These are phyloP conservation scores for Stephanodiscus minutulus DNA, from an alignment of 108 stramenopile species.

Conservation along the genomic window DNA sequence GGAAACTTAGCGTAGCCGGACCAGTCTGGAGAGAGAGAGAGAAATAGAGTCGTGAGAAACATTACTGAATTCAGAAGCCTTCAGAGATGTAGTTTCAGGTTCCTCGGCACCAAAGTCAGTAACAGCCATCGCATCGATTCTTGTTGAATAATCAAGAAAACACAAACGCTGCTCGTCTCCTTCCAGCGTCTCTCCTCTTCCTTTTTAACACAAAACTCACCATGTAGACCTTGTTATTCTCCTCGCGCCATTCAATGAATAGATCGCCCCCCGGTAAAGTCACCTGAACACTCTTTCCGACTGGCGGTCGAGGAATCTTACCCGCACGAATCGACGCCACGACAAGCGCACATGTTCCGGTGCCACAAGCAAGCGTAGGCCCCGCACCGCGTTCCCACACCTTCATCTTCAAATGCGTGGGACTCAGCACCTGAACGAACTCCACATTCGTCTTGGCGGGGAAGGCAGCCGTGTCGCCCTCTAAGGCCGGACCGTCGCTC, in stretches of 20 bases:
- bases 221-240: conserved; percentile 93
- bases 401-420: conserved; percentile 92
- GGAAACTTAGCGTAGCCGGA: conserved; percentile 38
- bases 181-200: too few species aligned
- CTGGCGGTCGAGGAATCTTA: conserved; percentile 74
- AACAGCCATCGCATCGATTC: too few species aligned
- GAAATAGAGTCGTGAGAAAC: background rate
- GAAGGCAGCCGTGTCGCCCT: conserved; percentile 78
- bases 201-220: background rate
- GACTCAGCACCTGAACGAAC: conserved; percentile 91
- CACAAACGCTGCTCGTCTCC: too few species aligned
- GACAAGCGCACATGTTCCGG: conserved; percentile 94
- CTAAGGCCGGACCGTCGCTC: conserved; percentile 88
- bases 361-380: conserved; percentile 96
- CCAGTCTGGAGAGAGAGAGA: conserved; percentile 13
- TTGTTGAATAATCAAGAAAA: too few species aligned
- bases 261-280: conserved; percentile 92
- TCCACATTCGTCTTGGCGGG: conserved; percentile 97
- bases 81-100: background rate
- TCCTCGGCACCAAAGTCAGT: background rate
- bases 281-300: conserved; percentile 61
- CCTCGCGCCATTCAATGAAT: conserved; percentile 90
- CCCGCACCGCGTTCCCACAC: conserved; percentile 98
- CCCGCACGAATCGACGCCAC: conserved; percentile 92
- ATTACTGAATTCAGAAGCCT: background rate